A percentile compares a stretch with the other conserved stretches of the same genome.
phyloP scores from a whole-genome alignment of 2,329 filamentous ascomycete species.

The Phialophora verrucosa region DNA sequence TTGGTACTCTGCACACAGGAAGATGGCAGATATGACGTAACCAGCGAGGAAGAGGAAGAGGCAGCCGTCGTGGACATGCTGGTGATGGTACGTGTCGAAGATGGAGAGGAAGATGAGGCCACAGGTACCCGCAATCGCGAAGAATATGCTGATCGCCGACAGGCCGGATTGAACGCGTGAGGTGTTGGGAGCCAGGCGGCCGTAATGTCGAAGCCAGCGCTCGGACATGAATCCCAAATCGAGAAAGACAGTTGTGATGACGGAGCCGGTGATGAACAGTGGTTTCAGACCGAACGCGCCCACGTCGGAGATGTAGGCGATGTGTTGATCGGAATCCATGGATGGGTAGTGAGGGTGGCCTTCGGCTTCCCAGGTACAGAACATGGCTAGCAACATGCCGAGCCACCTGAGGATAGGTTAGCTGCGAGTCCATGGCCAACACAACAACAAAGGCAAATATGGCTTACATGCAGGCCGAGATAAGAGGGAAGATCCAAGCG shows the following conservation, averaged over 20 bases:
- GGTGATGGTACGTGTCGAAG: slow-evolving; percentile 79
- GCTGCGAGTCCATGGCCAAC: neutral
- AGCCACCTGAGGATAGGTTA: slow-evolving; percentile 51
- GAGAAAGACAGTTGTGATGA: slow-evolving; percentile 75
- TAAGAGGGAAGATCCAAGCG: slow-evolving; percentile 58
- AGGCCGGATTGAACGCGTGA: slow-evolving; percentile 46
- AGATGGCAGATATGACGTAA: slow-evolving; percentile 83
- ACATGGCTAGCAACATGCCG: slow-evolving; percentile 65
- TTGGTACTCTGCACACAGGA: slow-evolving; percentile 87
- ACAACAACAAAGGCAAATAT: neutral
- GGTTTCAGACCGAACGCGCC: slow-evolving; percentile 65
- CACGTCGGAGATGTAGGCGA: slow-evolving; percentile 64
- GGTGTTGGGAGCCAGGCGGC: slow-evolving; percentile 76
- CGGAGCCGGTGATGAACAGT: slow-evolving; percentile 66
- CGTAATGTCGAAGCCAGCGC: slow-evolving; percentile 81
- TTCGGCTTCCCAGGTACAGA: slow-evolving; percentile 61
- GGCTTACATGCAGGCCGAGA: slow-evolving; percentile 57
- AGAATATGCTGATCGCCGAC: slow-evolving; percentile 51
- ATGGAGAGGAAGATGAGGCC: slow-evolving; percentile 83
- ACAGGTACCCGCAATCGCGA: slow-evolving; percentile 72
- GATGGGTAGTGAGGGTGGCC: slow-evolving; percentile 60
- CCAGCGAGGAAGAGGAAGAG: slow-evolving; percentile 82
- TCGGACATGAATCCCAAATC: slow-evolving; percentile 81
- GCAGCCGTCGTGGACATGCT: slow-evolving; percentile 73
- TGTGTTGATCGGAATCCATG: slow-evolving; percentile 58